Base-by-base conservation (phyloP, 805 yeast species). In the Teunomyces barrocoloradensis region DNA sequence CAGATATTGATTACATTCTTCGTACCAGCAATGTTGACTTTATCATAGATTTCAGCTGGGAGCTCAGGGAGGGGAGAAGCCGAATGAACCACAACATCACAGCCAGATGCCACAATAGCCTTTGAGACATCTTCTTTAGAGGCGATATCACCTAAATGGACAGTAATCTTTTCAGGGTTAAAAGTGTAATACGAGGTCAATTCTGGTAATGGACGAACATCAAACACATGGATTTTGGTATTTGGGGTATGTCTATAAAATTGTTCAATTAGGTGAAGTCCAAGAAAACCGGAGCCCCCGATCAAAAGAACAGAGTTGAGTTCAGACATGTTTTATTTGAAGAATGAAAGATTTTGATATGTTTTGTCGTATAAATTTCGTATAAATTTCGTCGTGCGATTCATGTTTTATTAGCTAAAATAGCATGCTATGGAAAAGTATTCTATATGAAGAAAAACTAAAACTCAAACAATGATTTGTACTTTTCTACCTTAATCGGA, bases 281-380 rank as follows among this genome's bases (percentile, higher is more conserved):
- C 99, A 17, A 94, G 77, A 56, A 94, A 94, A 0, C 99, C 99
- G 4, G 97, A 73, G 7, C 99, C 99, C 43, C 99, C 99, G n/a
- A 94, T 81, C 17, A 94, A 73, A 27, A 94, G 79, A 2, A 94
- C 96, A 1, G 86, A 78, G 29, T 79, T 67, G 48, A 60, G 54
- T 5, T 43, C 41, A 10, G 55, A 33, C 60, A 50, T 50, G 33
- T 21, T 30, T 30, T 30, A 32, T 4, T 42, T 18, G 29, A n/a
- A 41, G 18, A 11, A 12, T 9, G 45, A 21, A n/a, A 25, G 18
- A 39, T 5, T n/a, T 25, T 25, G 20, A 28, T 36, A 7, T 38
- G 10, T 18, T 39, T 41, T 18, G 25, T 41, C 34, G 36, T 39
- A 23, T 18, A 39, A 39, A 28, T 28, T 28, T 41, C 34, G 36